Conservation (phyloP, 75 land plant genomes). For the Gnetum montanum region DNA sequence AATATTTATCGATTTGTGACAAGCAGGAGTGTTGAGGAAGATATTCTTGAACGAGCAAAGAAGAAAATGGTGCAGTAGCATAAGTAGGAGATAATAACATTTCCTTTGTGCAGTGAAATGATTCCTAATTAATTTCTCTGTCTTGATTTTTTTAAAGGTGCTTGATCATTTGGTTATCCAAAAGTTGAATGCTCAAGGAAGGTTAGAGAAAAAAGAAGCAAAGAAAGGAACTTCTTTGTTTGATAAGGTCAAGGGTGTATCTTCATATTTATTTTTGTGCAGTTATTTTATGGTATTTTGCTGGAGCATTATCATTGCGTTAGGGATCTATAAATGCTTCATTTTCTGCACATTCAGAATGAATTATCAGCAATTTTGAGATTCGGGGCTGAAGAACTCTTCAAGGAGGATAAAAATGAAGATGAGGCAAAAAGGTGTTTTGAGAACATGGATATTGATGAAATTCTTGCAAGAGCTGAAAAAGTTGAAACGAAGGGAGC, state of each 20-base stretch:
- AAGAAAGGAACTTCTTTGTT: constrained; percentile 84
- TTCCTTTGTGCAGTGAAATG: too few species aligned
- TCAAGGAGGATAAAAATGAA: constrained; percentile 93
- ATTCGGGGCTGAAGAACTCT: constrained; percentile 98
- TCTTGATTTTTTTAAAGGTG: constrained; percentile 58
- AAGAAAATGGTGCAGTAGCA: constrained; percentile 94
- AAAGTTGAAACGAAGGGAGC: constrained; percentile 77
- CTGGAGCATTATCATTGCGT: not conserved
- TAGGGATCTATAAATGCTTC: not conserved
- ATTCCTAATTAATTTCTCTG: too few species aligned
- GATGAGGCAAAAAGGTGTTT: constrained; percentile 87
- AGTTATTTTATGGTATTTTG: not conserved
- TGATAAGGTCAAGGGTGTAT: constrained; percentile 64
- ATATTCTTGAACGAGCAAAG: constrained; percentile 97
- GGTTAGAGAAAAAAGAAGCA: constrained; percentile 90
- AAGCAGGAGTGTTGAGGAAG: constrained; percentile 97
- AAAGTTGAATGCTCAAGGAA: constrained; percentile 94
- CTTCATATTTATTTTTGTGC: not conserved
- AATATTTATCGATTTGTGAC: constrained; percentile 99
- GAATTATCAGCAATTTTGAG: constrained; percentile 95
- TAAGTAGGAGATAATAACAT: too few species aligned
- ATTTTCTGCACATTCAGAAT: constrained; percentile 44
- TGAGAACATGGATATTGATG: constrained; percentile 96
- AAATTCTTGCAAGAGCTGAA: constrained; percentile 97
- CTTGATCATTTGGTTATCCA: constrained; percentile 98